Base-by-base conservation (phyloP, 2,329 filamentous ascomycete species). In the Xylariaceae sp. region DNA sequence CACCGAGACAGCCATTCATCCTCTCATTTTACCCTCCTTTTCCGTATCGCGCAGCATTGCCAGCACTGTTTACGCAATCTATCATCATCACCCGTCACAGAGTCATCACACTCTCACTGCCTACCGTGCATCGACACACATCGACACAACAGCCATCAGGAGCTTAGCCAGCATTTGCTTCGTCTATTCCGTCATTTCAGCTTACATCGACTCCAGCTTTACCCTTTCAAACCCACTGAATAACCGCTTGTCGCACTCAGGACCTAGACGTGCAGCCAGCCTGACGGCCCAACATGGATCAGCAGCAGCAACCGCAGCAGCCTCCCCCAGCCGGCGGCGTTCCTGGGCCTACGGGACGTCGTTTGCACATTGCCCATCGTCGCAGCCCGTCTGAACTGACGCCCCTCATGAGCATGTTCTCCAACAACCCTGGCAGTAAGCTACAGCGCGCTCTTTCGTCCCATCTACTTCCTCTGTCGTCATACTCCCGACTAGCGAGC, bases 381-480 rank as follows among this genome's bases (percentile, higher is more conserved):
- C 86, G 92, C 73, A 96, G 90, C 75, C 94, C 92, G 58, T 97
- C 94, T 61, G 94, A 97, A 80, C 80, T 97, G 72, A 97, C 92
- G 52, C 94, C 92, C 58, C 77, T 97, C 72, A 95, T 97, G 89
- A 95, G 90, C 90, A 89, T 83, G 89, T 90, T 81, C 71, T 71
- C 77, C 58, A 82, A 80, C 58, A 82, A 80, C 58, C 78, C 79
- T 59, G 77, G 76, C 71, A 84, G 82, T 86, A 76, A 79, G 82
- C 22, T 27, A 27, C 79, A 47, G 51, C 31, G 31, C 31, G 40
- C 38, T 39, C 12, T 31, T 12, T 19, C 17, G 12, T 51, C 22
- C 27, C 44, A 47, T 31, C 50, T 49, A 47, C 52, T 58, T 57
- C 45, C 48, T 45, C 44, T 47, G 43, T n/a, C 40, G 30, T 18